phyloP scores from a whole-genome alignment of 306 rosid genomes.

The Hippophae tibetana region DNA sequence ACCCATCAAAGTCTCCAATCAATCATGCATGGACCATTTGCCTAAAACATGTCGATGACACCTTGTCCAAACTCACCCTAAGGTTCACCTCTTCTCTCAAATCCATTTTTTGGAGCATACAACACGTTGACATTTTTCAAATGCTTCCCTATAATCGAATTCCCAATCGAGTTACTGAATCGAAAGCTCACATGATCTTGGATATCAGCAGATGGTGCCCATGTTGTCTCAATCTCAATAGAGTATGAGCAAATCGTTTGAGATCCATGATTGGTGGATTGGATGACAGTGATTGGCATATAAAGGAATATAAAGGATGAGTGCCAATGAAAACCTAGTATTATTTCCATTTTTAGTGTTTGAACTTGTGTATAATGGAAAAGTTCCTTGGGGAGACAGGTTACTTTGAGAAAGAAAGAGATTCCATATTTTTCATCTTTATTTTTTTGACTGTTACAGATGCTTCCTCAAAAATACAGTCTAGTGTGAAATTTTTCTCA shows the following conservation, averaged over 20 bases:
- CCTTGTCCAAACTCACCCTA: conserved; percentile 20
- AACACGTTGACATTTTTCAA: conserved; percentile 10
- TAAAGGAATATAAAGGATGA: conserved; percentile 11
- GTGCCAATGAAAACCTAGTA: background rate
- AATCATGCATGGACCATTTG: conserved; percentile 27
- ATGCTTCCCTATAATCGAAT: conserved; percentile 24
- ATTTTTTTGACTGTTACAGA: conserved; percentile 6
- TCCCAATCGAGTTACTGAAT: conserved; percentile 14
- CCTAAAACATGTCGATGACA: conserved; percentile 24
- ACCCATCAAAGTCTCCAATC: conserved; percentile 29
- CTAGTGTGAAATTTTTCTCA: no score
- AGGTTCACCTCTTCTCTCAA: conserved; percentile 4
- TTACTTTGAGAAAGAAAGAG: conserved; percentile 19
- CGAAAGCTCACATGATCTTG: conserved; percentile 22
- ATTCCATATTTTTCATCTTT: conserved; percentile 7
- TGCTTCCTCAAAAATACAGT: background rate
- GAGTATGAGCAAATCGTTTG: conserved; percentile 25
- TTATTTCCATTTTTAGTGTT: no score
- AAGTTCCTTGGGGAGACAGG: background rate
- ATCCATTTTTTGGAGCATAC: conserved; percentile 16
- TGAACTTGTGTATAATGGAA: no score
- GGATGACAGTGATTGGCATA: conserved; percentile 2
- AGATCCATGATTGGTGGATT: conserved; percentile 1
- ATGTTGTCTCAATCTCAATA: conserved; percentile 25
- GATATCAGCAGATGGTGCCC: conserved; percentile 19